Base-by-base conservation (phyloP, 441 rosid species). In the Adansonia rubrostipa region DNA sequence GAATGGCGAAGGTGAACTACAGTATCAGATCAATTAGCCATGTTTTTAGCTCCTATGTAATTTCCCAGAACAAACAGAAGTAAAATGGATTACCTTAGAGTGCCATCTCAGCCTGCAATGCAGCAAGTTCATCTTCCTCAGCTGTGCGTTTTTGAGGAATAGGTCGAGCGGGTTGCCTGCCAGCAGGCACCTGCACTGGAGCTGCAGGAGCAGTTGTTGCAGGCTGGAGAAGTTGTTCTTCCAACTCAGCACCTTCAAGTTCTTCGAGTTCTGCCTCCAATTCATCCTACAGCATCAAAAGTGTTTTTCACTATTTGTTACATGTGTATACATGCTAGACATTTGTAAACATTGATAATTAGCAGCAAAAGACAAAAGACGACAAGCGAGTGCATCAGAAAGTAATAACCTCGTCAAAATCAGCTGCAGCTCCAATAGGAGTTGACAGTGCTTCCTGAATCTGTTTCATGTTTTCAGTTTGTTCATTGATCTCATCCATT, bases 401-500 rank as follows among this genome's bases (percentile, higher is more conserved):
- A 44, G 56, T 50, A 56, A 14, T 9, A 22, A 96, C 99, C 93
- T 96, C 99, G 22, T 96, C 99, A 71, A 94, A 96, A 82, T 96
- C 99, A 73, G 96, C 91, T 0, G 93, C 95, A 2, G 96, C 85
- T 58, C 99, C 98, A 11, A 94, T 83, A 2, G 99, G 99, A 72
- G 92, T 80, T 28, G 99, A 85, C 81, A 96, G 85, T 76, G 98
- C 98, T 80, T 96, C 99, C 81, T 94, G 98, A 82, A 96, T 96
- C 86, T 93, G 99, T 79, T 91, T 93, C 99, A 96, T 96, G 83
- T 89, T 94, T 83, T 96, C 98, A 0, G 98, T 94, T 85, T 94
- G 98, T 81, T 96, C 99, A 74, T 93, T 96, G 82, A 94, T 93
- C 86, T 96, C 98, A 62, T 96, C 99, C 99, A 96, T 92, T 11